Evolutionary conservation across 805 yeast genomes (phyloP), one percentile per base, ranked within the genome.

Genomic region (Spathaspora gorwiae): DNA sequence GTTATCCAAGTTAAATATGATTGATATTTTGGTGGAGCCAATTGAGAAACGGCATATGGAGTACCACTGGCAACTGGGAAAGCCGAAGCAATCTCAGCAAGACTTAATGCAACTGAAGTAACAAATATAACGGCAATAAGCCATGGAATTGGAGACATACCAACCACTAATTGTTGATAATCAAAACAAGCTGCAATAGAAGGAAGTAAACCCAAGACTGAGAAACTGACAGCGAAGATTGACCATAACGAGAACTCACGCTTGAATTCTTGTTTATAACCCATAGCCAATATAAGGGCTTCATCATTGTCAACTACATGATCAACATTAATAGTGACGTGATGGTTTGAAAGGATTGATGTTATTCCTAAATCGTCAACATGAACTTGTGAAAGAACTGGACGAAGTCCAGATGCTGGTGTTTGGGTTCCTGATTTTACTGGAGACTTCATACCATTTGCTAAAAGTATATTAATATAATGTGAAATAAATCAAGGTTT

Each of bases 41-140:
- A 64, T 54, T 80, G 79, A 2, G 80, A 73, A 1, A 82, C 82
- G 47, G 88, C 86, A 53, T 83, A 83, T 40, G 84, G 85, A 7
- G 84, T 73, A 39, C 88, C 88, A 26, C 85, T 79, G 9, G 83
- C 71, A 7, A 85, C 81, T 35, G 89, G 89, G 65, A 78, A 79
- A 6, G 85, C 80, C 26, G 80, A 72, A 10, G 84, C 76, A 30
- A 83, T 68, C 56, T 83, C 88, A 0, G 86, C 85, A 76, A 83
- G 69, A 14, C 82, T 73, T 37, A 73, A 65, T 10, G 84, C 84
- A 39, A 83, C 86, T 5, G 75, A 69, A 42, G 76, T 66, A 43
- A 83, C 73, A 35, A 83, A 79, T 31, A 72, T 47, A 65, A 79
- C 69, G 34, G 83, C 84, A 13, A 80, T 61, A 19, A 82, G 54